Evolutionary conservation across 2,329 filamentous ascomycete genomes (phyloP), one percentile per base, ranked within the genome.

Genomic region (Fusarium concolor): DNA sequence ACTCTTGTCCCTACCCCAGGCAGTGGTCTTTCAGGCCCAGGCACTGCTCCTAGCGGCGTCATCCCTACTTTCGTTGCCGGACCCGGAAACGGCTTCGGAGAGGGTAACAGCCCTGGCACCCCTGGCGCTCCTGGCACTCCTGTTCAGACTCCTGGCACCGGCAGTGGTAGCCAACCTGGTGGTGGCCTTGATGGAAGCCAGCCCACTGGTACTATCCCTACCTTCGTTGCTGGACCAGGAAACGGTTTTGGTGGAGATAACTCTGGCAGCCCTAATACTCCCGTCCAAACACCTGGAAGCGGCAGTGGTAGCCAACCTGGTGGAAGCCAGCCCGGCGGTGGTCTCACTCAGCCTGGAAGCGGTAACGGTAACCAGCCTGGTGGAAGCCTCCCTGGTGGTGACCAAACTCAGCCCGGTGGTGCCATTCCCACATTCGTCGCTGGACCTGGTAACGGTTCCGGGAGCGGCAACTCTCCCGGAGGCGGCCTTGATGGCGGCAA

Each of bases 1-100:
- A 64, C 64, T 24, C 52, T 68, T 26, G 47, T 67, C 15, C 64
- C 53, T 20, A 46, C 58, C 9, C 64, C 63, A 10, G 63, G 63
- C 15, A 67, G 52, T 44, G 64, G 64, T 7, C 29, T 65, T 20
- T 38, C 47, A 5, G 62, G 62, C 14, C 60, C 62, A 39, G 62
- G 60, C 22, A 65, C 62, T 44, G 51, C 56, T 29, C 61, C 55
- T 2, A 31, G 43, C 28, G 45, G 41, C 6, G 26, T 53, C 11
- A 41, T 63, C 11, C 62, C 62, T 39, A 63, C 62, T 9, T 62
- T 56, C 33, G 62, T 56, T 56, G 62, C 62, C 29, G 53, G 52
- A 18, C 61, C 61, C 10, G 61, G 61, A 18, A 41, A 65, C 26
- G 61, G 61, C 11, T 65, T 64, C 10, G 58, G 58, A n/a, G 26